phyloP scores from a whole-genome alignment of 345 rosid genomes.

The Arabis hirsuta region DNA sequence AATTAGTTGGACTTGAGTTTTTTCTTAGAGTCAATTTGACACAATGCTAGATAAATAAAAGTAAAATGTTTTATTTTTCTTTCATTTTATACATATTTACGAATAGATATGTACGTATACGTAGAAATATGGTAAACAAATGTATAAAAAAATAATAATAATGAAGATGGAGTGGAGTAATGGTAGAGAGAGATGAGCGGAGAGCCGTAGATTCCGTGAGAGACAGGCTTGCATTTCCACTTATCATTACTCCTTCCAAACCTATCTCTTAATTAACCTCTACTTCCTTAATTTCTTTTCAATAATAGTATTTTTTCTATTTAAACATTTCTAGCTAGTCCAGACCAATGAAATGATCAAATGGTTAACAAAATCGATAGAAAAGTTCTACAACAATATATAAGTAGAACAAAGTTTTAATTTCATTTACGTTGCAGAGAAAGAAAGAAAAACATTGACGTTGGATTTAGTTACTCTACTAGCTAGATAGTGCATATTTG shows the following conservation, averaged over 20 bases:
- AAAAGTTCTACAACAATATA: too few relatives aligned
- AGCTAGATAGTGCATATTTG: too few relatives aligned
- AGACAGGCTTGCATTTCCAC: conserved; percentile 59
- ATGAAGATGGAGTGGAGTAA: conserved; percentile 45
- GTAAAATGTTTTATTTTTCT: not conserved
- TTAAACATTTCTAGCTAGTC: too few relatives aligned
- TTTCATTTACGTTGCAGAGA: too few relatives aligned
- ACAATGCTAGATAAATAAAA: not conserved
- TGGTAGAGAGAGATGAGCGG: conserved; percentile 42
- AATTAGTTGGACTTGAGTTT: conserved; percentile 24
- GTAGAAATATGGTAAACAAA: conserved; percentile 3
- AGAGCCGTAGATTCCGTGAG: conserved; percentile 59
- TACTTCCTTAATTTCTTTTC: not conserved
- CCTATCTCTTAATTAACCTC: conserved; percentile 25
- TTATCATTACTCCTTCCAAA: conserved; percentile 22
- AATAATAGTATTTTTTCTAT: not conserved
- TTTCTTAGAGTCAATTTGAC: conserved; percentile 5
- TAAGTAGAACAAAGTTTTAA: too few relatives aligned
- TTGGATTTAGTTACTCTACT: too few relatives aligned
- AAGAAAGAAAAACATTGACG: too few relatives aligned
- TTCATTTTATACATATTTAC: not conserved
- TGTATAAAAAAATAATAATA: conserved; percentile 13
- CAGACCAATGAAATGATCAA: too few relatives aligned
- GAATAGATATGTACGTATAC: conserved; percentile 4
- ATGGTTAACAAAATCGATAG: too few relatives aligned